These are phyloP conservation scores for Mycena maculata DNA, from an alignment of 768 basidiomycete genomes.

Conservation along the genomic window DNA sequence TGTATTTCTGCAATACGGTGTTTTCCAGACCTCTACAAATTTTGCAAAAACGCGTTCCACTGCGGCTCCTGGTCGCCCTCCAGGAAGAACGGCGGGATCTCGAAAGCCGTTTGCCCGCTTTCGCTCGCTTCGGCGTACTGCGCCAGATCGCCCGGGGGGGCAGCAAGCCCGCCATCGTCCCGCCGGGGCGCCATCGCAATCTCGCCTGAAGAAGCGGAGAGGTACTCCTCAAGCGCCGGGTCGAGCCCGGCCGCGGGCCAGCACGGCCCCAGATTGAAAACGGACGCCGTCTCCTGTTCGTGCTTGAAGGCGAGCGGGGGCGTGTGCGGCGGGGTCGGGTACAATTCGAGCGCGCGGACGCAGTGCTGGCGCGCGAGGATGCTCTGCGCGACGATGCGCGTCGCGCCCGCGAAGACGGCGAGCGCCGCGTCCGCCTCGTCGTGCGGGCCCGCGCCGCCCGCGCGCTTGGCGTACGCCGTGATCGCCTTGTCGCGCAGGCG, in stretches of 20 bases:
- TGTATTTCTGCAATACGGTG: no score
- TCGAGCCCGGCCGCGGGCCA: no score
- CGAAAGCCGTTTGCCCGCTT: no score
- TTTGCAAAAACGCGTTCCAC: not conserved
- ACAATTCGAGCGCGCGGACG: not conserved
- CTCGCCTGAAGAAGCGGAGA: no score
- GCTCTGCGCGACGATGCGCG: conserved; percentile 12
- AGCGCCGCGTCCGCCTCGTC: conserved; percentile 8
- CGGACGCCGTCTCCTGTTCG: no score
- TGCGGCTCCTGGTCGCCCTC: not conserved
- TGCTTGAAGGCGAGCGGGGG: no score
- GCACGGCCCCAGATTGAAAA: no score
- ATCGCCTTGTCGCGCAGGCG: conserved; percentile 18
- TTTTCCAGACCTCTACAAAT: not conserved
- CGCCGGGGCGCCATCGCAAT: not conserved
- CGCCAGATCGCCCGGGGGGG: no score
- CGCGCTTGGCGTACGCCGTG: conserved; percentile 2
- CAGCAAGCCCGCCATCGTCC: not conserved
- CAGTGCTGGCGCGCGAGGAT: not conserved
- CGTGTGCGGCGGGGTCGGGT: not conserved
- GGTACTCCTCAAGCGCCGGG: conserved; percentile 5
- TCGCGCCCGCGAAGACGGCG: conserved; percentile 16
- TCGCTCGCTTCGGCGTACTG: not conserved
- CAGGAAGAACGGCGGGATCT: not conserved
- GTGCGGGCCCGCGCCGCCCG: no score